These are phyloP conservation scores for Biscogniauxia marginata DNA, from an alignment of 2,329 filamentous ascomycete species.

Conservation along the genomic window DNA sequence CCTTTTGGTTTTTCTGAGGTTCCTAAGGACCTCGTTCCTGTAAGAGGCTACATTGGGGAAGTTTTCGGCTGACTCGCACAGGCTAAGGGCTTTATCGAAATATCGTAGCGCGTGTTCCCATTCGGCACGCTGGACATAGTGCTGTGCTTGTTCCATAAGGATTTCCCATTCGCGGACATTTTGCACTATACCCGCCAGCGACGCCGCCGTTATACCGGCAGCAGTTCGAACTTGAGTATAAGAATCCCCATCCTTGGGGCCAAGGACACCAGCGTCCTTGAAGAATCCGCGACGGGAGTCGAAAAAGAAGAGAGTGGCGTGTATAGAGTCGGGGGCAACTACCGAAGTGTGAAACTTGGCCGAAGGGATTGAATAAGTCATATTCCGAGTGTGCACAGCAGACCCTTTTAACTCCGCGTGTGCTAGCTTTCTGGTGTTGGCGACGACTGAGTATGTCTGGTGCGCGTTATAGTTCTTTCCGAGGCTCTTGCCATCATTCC, in stretches of 20 bases:
- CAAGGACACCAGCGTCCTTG: conserved; percentile 31
- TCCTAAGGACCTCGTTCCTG: conserved; percentile 20
- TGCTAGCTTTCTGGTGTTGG: conserved; percentile 26
- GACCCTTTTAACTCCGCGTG: conserved; percentile 1
- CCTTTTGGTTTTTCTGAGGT: conserved; percentile 30
- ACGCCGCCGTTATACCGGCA: conserved; percentile 14
- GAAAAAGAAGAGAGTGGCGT: conserved; percentile 38
- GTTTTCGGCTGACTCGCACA: too few relatives aligned
- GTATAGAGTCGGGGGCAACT: conserved; percentile 28
- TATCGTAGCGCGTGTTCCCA: conserved; percentile 23
- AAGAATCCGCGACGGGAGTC: conserved; percentile 34
- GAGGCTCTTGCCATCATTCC: conserved; percentile 25
- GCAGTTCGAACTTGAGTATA: conserved; percentile 24
- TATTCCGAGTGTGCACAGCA: conserved; percentile 16
- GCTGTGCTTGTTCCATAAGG: conserved; percentile 15
- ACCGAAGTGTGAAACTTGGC: conserved; percentile 30
- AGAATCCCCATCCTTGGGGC: conserved; percentile 26
- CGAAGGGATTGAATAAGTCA: conserved; percentile 32
- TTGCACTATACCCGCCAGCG: conserved; percentile 19
- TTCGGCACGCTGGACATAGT: conserved; percentile 13
- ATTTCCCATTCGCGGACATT: conserved; percentile 15
- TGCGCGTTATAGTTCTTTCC: conserved; percentile 26
- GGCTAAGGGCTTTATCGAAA: conserved; percentile 24
- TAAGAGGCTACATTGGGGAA: too few relatives aligned
- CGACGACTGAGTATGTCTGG: conserved; percentile 26